A percentile compares a stretch with the other conserved stretches of the same genome.
These are phyloP conservation scores for Ceratocystis papillata DNA, from an alignment of 2,329 filamentous ascomycete species.

Conservation along the genomic window DNA sequence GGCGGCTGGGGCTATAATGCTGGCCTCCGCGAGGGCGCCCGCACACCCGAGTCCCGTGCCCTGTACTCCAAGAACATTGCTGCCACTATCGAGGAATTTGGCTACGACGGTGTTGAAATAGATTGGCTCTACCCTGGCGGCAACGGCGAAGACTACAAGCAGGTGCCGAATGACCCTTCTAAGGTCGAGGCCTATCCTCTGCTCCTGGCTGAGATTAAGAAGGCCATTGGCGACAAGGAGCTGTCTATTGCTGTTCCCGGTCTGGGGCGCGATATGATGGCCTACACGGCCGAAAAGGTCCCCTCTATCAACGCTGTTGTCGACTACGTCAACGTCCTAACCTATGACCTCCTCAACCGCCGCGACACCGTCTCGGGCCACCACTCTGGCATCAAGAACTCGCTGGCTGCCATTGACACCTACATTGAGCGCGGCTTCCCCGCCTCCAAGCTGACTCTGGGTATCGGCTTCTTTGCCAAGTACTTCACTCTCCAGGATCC, in stretches of 20 bases:
- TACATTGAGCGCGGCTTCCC: too few species aligned
- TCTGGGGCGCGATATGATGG: slow-evolving; percentile 54
- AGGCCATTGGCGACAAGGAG: slow-evolving; percentile 52
- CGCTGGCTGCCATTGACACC: too few species aligned
- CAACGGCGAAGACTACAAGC: too few species aligned
- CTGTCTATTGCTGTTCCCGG: slow-evolving; percentile 59
- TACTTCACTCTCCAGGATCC: too few species aligned
- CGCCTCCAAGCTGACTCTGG: too few species aligned
- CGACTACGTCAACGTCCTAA: slow-evolving; percentile 61
- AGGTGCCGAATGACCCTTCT: too few species aligned
- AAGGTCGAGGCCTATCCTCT: too few species aligned
- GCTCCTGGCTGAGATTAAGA: too few species aligned
- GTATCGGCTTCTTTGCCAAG: too few species aligned
- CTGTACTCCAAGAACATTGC: slow-evolving; percentile 54
- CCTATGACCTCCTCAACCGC: slow-evolving; percentile 41
- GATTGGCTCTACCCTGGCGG: too few species aligned
- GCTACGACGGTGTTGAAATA: slow-evolving; percentile 46
- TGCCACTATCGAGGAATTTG: slow-evolving; percentile 48
- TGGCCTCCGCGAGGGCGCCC: slow-evolving; percentile 51
- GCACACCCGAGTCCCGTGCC: slow-evolving; percentile 40
- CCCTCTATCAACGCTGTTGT: slow-evolving; percentile 48
- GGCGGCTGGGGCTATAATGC: slow-evolving; percentile 62
- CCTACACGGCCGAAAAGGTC: slow-evolving; percentile 49
- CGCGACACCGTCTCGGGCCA: too few species aligned
- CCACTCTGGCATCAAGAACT: too few species aligned